Evolutionary conservation across 2,329 filamentous ascomycete genomes (phyloP).

Genomic region (Pyrenophora tritici-repentis): DNA sequence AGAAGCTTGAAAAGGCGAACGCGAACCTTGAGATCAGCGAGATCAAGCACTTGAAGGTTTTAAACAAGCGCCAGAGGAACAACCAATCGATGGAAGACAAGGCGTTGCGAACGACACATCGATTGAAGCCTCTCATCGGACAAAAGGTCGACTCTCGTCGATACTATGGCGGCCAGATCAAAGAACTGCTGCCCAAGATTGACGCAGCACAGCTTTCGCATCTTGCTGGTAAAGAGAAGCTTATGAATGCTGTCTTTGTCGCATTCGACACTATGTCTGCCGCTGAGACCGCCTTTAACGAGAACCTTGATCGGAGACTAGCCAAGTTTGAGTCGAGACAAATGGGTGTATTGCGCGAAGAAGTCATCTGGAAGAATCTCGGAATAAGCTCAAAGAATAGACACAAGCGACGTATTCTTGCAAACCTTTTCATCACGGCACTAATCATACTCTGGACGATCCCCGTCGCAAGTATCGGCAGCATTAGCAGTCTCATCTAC

Average conservation of each 20-base stretch:
- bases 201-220: constrained; percentile 69
- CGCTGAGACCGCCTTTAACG: constrained; percentile 74
- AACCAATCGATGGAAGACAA: constrained; percentile 73
- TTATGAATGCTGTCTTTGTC: constrained; percentile 80
- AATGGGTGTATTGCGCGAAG: constrained; percentile 51
- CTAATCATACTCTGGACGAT: constrained; percentile 54
- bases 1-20: constrained; percentile 50
- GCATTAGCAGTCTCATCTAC: constrained; percentile 52
- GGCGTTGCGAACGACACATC: constrained; percentile 52
- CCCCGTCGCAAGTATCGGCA: constrained; percentile 51
- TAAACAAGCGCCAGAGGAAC: constrained; percentile 6
- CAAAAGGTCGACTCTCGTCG: constrained; percentile 73
- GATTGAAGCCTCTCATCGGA: constrained; percentile 48
- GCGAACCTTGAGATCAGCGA: constrained; percentile 52
- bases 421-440: constrained; percentile 46
- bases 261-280: constrained; percentile 82
- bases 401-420: constrained; percentile 33
- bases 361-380: constrained; percentile 55
- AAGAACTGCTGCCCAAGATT: constrained; percentile 72
- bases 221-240: constrained; percentile 66
- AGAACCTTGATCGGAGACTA: constrained; percentile 8
- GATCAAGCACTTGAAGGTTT: constrained; percentile 42
- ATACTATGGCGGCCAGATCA: constrained; percentile 76
- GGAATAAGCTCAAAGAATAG: constrained; percentile 44
- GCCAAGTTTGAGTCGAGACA: constrained; percentile 46